A percentile compares a stretch with the other conserved stretches of the same genome.
phyloP scores from a whole-genome alignment of 73 alveolate genomes.

The Paramecium sonneborni region DNA sequence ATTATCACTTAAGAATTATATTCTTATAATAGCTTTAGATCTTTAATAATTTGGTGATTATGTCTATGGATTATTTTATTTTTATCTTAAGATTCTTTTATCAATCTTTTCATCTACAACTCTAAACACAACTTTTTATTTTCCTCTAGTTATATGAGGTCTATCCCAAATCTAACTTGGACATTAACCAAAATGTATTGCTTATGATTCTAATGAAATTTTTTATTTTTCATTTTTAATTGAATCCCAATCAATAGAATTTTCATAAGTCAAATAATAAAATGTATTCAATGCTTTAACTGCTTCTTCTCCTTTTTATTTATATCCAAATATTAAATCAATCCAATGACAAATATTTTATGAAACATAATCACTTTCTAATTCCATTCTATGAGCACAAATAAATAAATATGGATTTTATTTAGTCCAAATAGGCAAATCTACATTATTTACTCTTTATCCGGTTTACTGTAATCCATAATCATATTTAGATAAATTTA shows the following conservation, averaged over 20 bases:
- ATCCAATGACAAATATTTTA: conserved; percentile 79
- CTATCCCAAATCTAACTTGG: conserved; percentile 56
- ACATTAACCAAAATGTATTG: conserved; percentile 59
- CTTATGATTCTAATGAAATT: conserved; percentile 59
- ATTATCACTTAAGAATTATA: conserved; percentile 58
- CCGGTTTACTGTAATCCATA: conserved; percentile 90
- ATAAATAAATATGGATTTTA: conserved; percentile 80
- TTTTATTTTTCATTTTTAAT: conserved; percentile 69
- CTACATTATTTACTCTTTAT: conserved; percentile 80
- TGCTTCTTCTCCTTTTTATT: conserved; percentile 91
- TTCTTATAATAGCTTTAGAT: neutral
- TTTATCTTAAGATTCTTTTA: conserved; percentile 80
- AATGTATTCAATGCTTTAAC: conserved; percentile 82
- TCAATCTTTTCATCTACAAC: conserved; percentile 81
- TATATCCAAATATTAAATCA: conserved; percentile 89
- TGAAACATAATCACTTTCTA: conserved; percentile 83
- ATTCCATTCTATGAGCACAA: conserved; percentile 75
- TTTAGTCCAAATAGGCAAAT: conserved; percentile 83
- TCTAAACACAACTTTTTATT: conserved; percentile 83
- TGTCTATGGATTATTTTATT: conserved; percentile 87
- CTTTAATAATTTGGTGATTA: conserved; percentile 65
- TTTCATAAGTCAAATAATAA: conserved; percentile 88
- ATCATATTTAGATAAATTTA: conserved; percentile 63
- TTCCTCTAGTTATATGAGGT: conserved; percentile 67
- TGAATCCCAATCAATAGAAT: conserved; percentile 83